A percentile compares a stretch with the other conserved stretches of the same genome.
phyloP scores from a whole-genome alignment of 306 rosid species.

The Glycine latifolia region DNA sequence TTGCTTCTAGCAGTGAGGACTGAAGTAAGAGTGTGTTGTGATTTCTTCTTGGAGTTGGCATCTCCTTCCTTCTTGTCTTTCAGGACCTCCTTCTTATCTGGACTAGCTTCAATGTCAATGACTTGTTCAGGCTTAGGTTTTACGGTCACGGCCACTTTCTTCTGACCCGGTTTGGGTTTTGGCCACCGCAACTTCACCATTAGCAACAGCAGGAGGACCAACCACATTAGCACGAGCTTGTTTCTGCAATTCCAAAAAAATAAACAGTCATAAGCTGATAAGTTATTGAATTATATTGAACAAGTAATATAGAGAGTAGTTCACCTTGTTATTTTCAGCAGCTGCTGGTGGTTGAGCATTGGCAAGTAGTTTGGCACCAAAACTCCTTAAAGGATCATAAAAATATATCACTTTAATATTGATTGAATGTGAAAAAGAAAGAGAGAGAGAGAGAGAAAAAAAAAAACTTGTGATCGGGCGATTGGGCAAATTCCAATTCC shows the following conservation, averaged over 20 bases:
- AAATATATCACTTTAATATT: background rate
- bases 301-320: background rate
- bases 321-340: constrained; percentile 74
- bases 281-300: too few species aligned
- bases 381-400: constrained; percentile 61
- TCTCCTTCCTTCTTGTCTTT: constrained; percentile 67
- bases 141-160: constrained; percentile 42
- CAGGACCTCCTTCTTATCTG: constrained; percentile 43
- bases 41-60: constrained; percentile 58
- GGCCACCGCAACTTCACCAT: constrained; percentile 46
- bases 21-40: constrained; percentile 61
- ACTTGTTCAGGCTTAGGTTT: constrained; percentile 59
- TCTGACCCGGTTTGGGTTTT: constrained; percentile 61
- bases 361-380: constrained; percentile 84
- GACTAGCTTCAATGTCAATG: constrained; percentile 54
- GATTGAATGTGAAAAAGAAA: background rate
- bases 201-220: constrained; percentile 47
- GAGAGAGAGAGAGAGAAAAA: background rate
- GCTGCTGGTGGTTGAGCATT: constrained; percentile 78
- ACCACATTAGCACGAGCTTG: constrained; percentile 60
- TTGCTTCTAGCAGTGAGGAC: constrained; percentile 91
- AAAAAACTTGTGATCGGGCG: constrained; percentile 86
- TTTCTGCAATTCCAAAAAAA: constrained; percentile 54
- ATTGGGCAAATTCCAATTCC: constrained; percentile 61
- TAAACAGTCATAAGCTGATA: background rate